Conservation (phyloP, 805 yeast species). For the Zygotorulaspora florentina region DNA sequence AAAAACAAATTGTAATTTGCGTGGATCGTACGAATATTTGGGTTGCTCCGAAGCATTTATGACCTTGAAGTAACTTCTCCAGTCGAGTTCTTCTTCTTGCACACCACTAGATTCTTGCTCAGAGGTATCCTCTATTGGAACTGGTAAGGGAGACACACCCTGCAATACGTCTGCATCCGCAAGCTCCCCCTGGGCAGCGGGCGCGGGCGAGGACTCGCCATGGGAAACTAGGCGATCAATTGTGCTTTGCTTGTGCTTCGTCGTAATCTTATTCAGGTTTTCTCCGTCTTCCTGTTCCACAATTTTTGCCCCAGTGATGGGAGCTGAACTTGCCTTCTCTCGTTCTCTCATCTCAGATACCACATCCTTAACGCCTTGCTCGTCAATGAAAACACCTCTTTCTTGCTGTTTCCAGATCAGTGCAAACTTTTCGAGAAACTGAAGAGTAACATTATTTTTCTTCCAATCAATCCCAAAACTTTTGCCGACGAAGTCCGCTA, state of each 20-base stretch:
- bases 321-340: constrained; percentile 19
- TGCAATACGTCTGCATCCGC: not conserved
- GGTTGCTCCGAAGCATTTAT: constrained; percentile 66
- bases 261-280: not conserved
- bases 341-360: constrained; percentile 51
- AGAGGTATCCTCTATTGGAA: not conserved
- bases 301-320: not conserved
- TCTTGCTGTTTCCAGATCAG: constrained; percentile 84
- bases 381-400: constrained; percentile 80
- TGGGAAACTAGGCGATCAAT: constrained; percentile 4
- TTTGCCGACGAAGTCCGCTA: constrained; percentile 73
- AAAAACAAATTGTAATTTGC: constrained; percentile 57
- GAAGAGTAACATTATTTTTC: constrained; percentile 24
- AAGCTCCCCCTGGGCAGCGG: not conserved
- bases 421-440: constrained; percentile 68
- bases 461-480: constrained; percentile 87
- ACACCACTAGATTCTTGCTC: constrained; percentile 1
- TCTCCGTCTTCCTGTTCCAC: no score
- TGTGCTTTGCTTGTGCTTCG: constrained; percentile 1
- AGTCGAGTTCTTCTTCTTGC: constrained; percentile 41
- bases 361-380: constrained; percentile 59
- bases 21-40: constrained; percentile 54
- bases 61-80: constrained; percentile 70
- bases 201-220: not conserved
- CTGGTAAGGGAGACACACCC: not conserved